Evolutionary conservation across 2,329 filamentous ascomycete genomes (phyloP).

Genomic region (Penicillium sp.): DNA sequence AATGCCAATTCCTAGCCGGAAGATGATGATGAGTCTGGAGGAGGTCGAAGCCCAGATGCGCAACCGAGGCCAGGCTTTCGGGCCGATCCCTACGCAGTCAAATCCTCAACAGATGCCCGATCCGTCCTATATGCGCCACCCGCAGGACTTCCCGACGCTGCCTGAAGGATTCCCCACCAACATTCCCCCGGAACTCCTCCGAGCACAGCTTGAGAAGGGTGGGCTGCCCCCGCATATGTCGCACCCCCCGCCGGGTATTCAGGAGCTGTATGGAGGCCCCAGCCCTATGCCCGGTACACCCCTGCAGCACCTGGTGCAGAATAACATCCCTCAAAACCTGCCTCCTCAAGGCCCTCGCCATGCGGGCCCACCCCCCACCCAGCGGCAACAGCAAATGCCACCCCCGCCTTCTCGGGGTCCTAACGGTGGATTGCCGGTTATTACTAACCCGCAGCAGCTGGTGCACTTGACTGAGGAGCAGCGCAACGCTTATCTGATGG

Average conservation of each 20-base stretch:
- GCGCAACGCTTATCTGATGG: slow-evolving; percentile 77
- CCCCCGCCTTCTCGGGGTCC: slow-evolving; percentile 36
- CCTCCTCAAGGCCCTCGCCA: slow-evolving; percentile 38
- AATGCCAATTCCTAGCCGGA: slow-evolving; percentile 50
- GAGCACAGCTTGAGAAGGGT: slow-evolving; percentile 40
- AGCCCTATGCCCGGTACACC: slow-evolving; percentile 55
- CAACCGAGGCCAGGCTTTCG: slow-evolving; percentile 54
- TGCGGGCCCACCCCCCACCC: slow-evolving; percentile 37
- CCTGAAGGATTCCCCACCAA: slow-evolving; percentile 32
- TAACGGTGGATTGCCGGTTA: slow-evolving; percentile 50
- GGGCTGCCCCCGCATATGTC: slow-evolving; percentile 37
- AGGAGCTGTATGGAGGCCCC: slow-evolving; percentile 45
- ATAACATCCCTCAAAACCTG: slow-evolving; percentile 61
- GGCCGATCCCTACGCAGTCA: slow-evolving; percentile 27
- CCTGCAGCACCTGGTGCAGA: slow-evolving; percentile 77
- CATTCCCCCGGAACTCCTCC: slow-evolving; percentile 50
- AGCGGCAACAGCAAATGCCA: slow-evolving; percentile 39
- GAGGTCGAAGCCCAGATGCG: slow-evolving; percentile 96
- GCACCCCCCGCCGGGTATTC: slow-evolving; percentile 41
- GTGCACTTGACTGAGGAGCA: slow-evolving; percentile 80
- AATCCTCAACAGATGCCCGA: slow-evolving; percentile 31
- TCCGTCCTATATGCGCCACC: slow-evolving; percentile 33
- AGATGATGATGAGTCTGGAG: slow-evolving; percentile 93
- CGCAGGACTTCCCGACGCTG: slow-evolving; percentile 31
- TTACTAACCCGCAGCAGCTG: slow-evolving; percentile 71